Base-by-base conservation (phyloP, 2,329 filamentous ascomycete genomes). In the Fusarium falciforme region DNA sequence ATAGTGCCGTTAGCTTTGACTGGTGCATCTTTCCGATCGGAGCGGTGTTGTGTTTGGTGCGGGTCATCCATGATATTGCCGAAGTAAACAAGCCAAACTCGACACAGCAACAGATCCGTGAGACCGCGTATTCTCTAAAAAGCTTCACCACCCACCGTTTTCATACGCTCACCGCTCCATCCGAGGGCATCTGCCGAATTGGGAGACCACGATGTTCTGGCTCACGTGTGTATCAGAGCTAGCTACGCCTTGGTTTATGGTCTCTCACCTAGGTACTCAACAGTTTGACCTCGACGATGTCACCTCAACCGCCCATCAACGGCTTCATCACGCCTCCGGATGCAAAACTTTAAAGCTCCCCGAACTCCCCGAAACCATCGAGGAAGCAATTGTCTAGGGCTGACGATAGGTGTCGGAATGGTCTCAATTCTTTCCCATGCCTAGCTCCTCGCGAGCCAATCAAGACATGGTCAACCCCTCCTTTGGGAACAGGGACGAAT, bases 21-120 rank as follows among this genome's bases (percentile, higher is more conserved):
- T 52, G 16, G 47, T 27, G 20, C 17, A 31, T 20, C 27, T 31
- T 29, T 31, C 47, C 11, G 17, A 17, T 54, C 47, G 27, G 25
- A 14, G 17, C 27, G 47, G 47, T 54, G 47, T 31, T 27, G n/a
- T 54, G 27, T 31, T 52, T 54, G 17, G 27, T 54, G 47, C 27
- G 17, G 27, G 47, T 54, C 47, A 20, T 17, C 25, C 35, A 36
- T 40, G 35, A 35, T 29, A 29, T 42, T 49, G 29, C 55, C 11
- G 22, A 64, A 57, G 55, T 68, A 52, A 68, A 52, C 55, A 58
- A 66, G 64, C 67, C 40, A 38, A 40, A 29, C 57, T 59, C 11
- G n/a, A 33, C 27, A 40, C 35, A 55, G n/a, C 33, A 59, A 22
- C 42, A 22, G 12, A 29, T 42, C 33, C 38, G 52, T 25, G 38